Percentiles rank a stretch among this genome's conserved stretches.
Conservation (phyloP, 192 early-diverging fungal genomes). For the Entophlyctis luteolus region DNA sequence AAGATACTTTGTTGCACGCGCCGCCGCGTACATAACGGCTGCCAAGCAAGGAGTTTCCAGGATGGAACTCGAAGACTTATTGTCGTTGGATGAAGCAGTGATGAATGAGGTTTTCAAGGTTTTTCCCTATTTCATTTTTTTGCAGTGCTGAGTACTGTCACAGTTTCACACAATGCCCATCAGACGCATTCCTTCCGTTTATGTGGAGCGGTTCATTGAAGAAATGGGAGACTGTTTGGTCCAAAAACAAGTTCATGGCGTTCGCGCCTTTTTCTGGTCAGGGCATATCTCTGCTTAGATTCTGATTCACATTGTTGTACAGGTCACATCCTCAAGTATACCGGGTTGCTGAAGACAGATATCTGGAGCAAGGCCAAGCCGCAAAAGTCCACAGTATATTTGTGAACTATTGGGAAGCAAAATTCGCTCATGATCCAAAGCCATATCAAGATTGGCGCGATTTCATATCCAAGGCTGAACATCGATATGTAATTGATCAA, state of each 20-base stretch:
- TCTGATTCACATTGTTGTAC: too few relatives aligned
- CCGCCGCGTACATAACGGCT: constrained; percentile 28
- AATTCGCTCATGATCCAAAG: constrained; percentile 23
- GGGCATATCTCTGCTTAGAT: too few relatives aligned
- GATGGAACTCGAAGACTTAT: constrained; percentile 25
- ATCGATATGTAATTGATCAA: constrained; percentile 26
- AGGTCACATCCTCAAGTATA: constrained; percentile 25
- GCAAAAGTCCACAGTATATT: constrained; percentile 19
- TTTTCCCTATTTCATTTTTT: background rate
- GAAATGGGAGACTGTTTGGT: constrained; percentile 19
- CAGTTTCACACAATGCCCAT: constrained; percentile 12
- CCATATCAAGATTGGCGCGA: constrained; percentile 14
- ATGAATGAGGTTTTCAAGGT: constrained; percentile 33
- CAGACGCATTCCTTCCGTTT: constrained; percentile 22
- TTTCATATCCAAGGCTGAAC: background rate
- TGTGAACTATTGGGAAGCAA: constrained; percentile 26
- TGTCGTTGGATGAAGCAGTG: constrained; percentile 27
- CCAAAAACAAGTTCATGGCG: constrained; percentile 27
- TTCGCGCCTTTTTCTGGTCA: constrained; percentile 24
- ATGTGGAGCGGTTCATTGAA: constrained; percentile 14
- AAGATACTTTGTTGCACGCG: constrained; percentile 17
- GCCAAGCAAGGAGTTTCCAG: constrained; percentile 13
- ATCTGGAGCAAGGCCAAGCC: constrained; percentile 25
- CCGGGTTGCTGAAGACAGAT: constrained; percentile 26
- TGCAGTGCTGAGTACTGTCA: too few relatives aligned